phyloP scores from a whole-genome alignment of 2,329 filamentous ascomycete species.

The Tolypocladium pustulatum region DNA sequence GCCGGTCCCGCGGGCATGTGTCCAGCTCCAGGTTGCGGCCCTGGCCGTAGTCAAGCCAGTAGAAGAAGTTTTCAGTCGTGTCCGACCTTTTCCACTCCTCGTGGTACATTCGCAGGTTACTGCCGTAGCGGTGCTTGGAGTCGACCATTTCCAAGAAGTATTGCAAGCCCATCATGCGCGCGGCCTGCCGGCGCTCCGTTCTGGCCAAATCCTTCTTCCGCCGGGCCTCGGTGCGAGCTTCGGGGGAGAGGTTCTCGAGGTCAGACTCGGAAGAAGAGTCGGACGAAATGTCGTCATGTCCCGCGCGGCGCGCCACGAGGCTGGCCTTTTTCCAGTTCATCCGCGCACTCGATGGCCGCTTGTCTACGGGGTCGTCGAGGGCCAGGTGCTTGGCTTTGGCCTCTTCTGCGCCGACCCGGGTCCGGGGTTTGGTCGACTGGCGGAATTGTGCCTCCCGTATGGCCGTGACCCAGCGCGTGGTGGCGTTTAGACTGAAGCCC shows the following conservation, averaged over 20 bases:
- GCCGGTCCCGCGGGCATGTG: slow-evolving; percentile 59
- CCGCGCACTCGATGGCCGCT: slow-evolving; percentile 33
- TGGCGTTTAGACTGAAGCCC: slow-evolving; percentile 59
- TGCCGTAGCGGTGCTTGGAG: slow-evolving; percentile 77
- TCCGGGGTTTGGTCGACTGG: slow-evolving; percentile 35
- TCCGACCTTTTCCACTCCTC: slow-evolving; percentile 69
- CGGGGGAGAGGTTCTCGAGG: slow-evolving; percentile 14
- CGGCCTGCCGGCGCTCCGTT: slow-evolving; percentile 49
- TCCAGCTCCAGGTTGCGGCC: slow-evolving; percentile 61
- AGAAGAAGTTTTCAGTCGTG: slow-evolving; percentile 84
- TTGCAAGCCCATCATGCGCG: slow-evolving; percentile 73
- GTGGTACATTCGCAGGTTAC: slow-evolving; percentile 73
- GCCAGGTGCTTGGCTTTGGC: slow-evolving; percentile 4
- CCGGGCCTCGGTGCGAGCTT: slow-evolving; percentile 26
- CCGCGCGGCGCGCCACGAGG: slow-evolving; percentile 60
- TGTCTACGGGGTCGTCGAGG: slow-evolving; percentile 7
- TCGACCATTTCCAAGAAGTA: slow-evolving; percentile 85
- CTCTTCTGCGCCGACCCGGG: slow-evolving; percentile 11
- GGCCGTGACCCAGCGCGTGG: slow-evolving; percentile 61
- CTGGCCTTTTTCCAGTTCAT: slow-evolving; percentile 68
- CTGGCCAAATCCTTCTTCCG: slow-evolving; percentile 37
- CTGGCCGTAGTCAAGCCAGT: slow-evolving; percentile 79
- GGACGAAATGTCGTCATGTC: slow-evolving; percentile 44
- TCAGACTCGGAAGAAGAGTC: slow-evolving; percentile 10
- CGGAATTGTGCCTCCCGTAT: slow-evolving; percentile 45